These are phyloP conservation scores for Fragosphaeria purpurea DNA, from an alignment of 2,329 filamentous ascomycete species.

Conservation along the genomic window DNA sequence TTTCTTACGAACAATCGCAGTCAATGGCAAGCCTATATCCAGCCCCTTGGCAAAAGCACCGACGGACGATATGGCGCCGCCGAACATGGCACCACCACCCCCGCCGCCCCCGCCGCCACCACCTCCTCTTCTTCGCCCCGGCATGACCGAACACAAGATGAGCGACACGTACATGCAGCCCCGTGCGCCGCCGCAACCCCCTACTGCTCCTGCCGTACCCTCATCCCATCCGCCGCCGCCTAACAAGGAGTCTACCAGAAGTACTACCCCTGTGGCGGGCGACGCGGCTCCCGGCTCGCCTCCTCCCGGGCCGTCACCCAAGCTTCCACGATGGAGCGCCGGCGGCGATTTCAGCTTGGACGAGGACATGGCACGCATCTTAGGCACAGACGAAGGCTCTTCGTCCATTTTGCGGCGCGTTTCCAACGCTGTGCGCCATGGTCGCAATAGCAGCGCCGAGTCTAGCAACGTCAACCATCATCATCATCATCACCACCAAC, in stretches of 20 bases:
- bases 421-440: slow-evolving; percentile 89
- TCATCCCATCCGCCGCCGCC: slow-evolving; percentile 23
- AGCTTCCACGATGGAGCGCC: slow-evolving; percentile 62
- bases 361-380: slow-evolving; percentile 85
- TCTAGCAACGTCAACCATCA: slow-evolving; percentile 28
- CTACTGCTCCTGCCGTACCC: slow-evolving; percentile 26
- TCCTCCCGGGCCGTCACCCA: slow-evolving; percentile 47
- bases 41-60: slow-evolving; percentile 10
- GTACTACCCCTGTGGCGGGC: slow-evolving; percentile 16
- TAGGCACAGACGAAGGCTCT: slow-evolving; percentile 65
- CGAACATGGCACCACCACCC: slow-evolving; percentile 11
- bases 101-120: too few relatives aligned
- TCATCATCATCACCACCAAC: too few relatives aligned
- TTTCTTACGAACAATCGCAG: slow-evolving; percentile 17
- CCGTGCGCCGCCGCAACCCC: slow-evolving; percentile 45
- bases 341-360: slow-evolving; percentile 89
- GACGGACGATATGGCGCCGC: slow-evolving; percentile 3
- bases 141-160: slow-evolving; percentile 30
- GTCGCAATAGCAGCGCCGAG: slow-evolving; percentile 74
- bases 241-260: slow-evolving; percentile 38
- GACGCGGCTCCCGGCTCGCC: slow-evolving; percentile 29
- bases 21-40: slow-evolving; percentile 24
- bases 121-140: slow-evolving; percentile 20
- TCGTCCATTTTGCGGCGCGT: slow-evolving; percentile 78
- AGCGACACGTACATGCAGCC: slow-evolving; percentile 49